Conservation (phyloP, 2,329 filamentous ascomycete genomes). For the Claviceps humidiphila region DNA sequence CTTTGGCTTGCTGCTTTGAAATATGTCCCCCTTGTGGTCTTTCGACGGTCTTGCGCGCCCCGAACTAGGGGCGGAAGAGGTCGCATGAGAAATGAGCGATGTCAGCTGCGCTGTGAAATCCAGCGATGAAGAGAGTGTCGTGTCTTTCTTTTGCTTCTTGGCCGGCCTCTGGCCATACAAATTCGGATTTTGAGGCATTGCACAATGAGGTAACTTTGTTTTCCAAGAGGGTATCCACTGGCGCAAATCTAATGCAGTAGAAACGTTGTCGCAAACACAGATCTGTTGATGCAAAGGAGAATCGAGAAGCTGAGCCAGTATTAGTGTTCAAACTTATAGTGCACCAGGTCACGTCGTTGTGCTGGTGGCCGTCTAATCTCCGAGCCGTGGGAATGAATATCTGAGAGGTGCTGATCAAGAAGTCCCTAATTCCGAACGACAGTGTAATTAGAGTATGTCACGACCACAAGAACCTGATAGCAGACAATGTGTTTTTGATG, state of each 20-base stretch:
- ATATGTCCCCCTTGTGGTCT: constrained; percentile 35
- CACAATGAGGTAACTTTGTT: background rate
- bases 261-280: background rate
- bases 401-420: background rate
- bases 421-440: background rate
- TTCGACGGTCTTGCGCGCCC: constrained; percentile 33
- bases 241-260: background rate
- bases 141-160: constrained; percentile 57
- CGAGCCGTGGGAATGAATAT: background rate
- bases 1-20: constrained; percentile 17
- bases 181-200: constrained; percentile 51
- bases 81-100: constrained; percentile 54
- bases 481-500: background rate
- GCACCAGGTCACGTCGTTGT: background rate
- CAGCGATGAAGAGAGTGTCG: constrained; percentile 58
- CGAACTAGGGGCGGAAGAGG: constrained; percentile 28
- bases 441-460: background rate
- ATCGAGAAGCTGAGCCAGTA: background rate
- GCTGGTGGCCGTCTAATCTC: no score
- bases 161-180: constrained; percentile 65
- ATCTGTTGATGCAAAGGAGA: background rate
- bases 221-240: background rate
- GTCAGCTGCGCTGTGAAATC: constrained; percentile 83
- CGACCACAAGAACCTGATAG: background rate
- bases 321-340: background rate